Base-by-base conservation (phyloP, 208 protist species). In the Perkinsela sp. region DNA sequence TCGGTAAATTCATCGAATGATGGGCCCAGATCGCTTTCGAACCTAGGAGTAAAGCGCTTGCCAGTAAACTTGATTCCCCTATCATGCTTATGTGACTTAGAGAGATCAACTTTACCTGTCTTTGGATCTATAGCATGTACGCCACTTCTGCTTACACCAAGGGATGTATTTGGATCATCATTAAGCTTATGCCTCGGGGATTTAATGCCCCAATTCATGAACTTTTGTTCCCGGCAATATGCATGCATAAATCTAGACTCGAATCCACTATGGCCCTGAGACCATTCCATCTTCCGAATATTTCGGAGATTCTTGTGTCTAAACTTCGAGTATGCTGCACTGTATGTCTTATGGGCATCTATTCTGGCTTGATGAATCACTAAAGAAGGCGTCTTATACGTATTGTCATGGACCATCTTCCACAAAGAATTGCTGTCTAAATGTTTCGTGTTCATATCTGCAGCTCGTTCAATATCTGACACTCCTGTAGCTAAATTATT, bases 311-410 rank as follows among this genome's bases (percentile, higher is more conserved):
- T 81, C 22, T 73, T 31, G 1, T 78, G 68, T 67, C 77, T 76
- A 68, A 76, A 75, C 29, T 79, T 77, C 6, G 73, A 74, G 74
- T 88, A 89, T 2, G 78, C 30, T 1, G 76, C 72, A 69, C 88
- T 82, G 71, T 88, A 88, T 29, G 78, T 76, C 32, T 78, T 72
- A 1, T 66, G 77, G 0, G 85, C 85, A 71, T 91, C 83, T 22
- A 91, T 75, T 66, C 85, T 83, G 22, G 83, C 83, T 68, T 91
- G 85, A 66, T 91, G 85, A n/a, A 91, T 73, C 28, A 78, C 80
- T 67, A 29, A 72, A 31, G 82, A 81, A 1, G 85, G 85, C 69
- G 83, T 79, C 68, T 91, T 83, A 70, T 88, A 89, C 28, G 66
- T 80, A 74, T 91, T 81, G 0, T 67, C 31, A 29, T 79, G 70